phyloP scores from a whole-genome alignment of 371 early-diverging fungal genomes.

The Dinochytrium kinnereticum region DNA sequence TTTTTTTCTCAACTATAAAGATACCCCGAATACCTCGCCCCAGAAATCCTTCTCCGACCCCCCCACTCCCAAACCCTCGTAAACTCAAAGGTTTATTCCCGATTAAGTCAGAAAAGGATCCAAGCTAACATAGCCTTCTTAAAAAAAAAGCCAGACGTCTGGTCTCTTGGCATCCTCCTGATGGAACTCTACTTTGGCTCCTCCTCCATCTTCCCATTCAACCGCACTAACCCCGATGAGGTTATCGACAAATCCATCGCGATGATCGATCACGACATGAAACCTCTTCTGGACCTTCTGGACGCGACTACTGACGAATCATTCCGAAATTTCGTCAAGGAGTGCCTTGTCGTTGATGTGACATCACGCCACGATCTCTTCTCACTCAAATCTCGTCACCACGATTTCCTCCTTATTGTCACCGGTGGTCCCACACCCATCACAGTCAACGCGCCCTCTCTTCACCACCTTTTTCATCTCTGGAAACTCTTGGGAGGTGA shows the following conservation, averaged over 20 bases:
- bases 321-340: background rate
- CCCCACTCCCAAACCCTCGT: too few species aligned
- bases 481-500: background rate
- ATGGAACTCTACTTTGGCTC: background rate
- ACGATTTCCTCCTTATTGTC: too few species aligned
- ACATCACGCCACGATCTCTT: background rate
- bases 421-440: too few species aligned
- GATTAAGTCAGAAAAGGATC: too few species aligned
- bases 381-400: too few species aligned
- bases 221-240: background rate
- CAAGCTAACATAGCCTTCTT: too few species aligned
- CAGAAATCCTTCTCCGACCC: background rate
- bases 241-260: background rate
- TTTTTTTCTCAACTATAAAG: background rate
- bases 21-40: conserved; percentile 5
- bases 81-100: too few species aligned
- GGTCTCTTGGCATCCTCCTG: background rate
- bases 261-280: background rate
- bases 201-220: background rate
- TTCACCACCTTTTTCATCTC: background rate
- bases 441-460: too few species aligned
- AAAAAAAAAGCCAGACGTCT: conserved; percentile 1
- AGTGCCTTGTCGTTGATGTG: background rate
- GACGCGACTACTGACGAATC: background rate
- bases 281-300: background rate